A percentile compares a stretch with the other conserved stretches of the same genome.
These are phyloP conservation scores for Plasmodium gaboni DNA, from an alignment of 169 alveolate genomes.

Conservation along the genomic window DNA sequence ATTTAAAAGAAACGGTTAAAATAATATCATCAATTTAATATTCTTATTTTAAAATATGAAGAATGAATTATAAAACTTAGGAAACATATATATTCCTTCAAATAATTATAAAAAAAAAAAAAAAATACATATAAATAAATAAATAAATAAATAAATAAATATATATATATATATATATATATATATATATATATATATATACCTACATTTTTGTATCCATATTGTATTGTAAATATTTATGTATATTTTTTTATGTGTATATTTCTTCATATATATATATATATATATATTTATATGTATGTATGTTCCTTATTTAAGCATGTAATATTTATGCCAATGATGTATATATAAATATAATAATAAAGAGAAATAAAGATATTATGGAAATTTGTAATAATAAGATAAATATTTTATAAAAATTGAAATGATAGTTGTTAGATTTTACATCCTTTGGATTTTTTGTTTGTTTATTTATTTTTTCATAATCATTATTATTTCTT, in stretches of 20 bases:
- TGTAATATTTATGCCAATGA: constrained; percentile 19
- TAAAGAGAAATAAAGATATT: constrained; percentile 28
- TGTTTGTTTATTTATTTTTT: not conserved
- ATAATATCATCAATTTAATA: too few species aligned
- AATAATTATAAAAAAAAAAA: too few species aligned
- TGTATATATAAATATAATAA: constrained; percentile 37
- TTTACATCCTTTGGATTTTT: not conserved
- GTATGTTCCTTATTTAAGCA: not conserved
- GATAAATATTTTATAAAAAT: constrained; percentile 51
- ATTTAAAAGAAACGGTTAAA: too few species aligned
- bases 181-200: too few species aligned
- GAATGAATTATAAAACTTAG: too few species aligned
- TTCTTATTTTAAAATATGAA: too few species aligned
- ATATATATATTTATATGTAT: not conserved
- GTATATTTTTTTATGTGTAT: not conserved
- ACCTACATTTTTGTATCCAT: too few species aligned
- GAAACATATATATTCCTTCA: too few species aligned
- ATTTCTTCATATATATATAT: not conserved
- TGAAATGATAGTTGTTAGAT: constrained; percentile 4
- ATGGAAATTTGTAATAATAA: constrained; percentile 30
- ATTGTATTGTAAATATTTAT: not conserved
- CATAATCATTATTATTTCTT: not conserved
- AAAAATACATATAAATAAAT: too few species aligned
- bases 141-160: too few species aligned
- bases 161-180: too few species aligned